phyloP scores from a whole-genome alignment of 2,329 filamentous ascomycete genomes.

The Dothistroma septosporum region DNA sequence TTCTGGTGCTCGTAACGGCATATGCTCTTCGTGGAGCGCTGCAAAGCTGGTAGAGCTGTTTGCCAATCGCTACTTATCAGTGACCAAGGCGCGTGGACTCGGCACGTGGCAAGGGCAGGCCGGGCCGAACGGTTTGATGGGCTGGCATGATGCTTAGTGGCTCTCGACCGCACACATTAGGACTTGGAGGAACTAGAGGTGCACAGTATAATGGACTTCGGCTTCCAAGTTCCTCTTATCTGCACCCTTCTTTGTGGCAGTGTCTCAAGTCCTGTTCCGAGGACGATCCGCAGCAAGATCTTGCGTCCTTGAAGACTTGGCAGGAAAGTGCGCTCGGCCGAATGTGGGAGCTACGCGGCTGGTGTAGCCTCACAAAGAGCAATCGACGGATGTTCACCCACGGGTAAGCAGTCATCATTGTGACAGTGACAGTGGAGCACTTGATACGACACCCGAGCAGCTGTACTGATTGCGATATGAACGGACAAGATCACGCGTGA shows the following conservation, averaged over 20 bases:
- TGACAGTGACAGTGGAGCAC: no score
- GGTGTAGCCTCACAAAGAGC: not conserved
- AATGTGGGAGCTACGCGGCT: not conserved
- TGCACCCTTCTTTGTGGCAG: not conserved
- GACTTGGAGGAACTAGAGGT: not conserved
- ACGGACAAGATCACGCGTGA: no score
- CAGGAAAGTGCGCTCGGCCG: not conserved
- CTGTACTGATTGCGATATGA: no score
- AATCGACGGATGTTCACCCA: not conserved
- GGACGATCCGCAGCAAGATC: not conserved
- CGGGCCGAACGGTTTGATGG: not conserved
- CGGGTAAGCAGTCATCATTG: no score
- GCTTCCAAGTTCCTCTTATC: not conserved
- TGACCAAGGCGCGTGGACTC: not conserved
- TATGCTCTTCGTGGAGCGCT: not conserved
- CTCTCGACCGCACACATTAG: no score
- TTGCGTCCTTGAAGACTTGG: not conserved
- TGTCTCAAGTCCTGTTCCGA: not conserved
- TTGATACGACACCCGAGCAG: no score
- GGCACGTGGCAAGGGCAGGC: not conserved
- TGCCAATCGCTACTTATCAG: not conserved
- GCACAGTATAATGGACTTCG: no score
- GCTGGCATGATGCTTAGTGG: not conserved
- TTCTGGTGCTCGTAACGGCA: not conserved
- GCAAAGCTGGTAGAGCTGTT: conserved; percentile 15